Base-by-base conservation (phyloP, 129 eudicot genomes). In the Erigeron canadensis region DNA sequence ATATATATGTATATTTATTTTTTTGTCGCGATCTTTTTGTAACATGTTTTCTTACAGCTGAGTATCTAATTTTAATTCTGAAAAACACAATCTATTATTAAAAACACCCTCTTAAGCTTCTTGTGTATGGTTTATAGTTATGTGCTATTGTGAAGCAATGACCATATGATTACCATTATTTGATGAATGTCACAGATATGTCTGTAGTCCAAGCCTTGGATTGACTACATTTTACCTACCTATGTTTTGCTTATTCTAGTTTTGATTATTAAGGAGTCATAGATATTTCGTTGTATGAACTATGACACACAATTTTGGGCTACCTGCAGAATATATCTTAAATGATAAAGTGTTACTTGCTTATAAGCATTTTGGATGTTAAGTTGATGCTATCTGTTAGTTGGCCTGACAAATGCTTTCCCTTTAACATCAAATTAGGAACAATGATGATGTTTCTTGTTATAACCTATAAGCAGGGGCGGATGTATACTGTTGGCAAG, bases 261-360 rank as follows among this genome's bases (percentile, higher is more conserved):
- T 72, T 53, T 53, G 28, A 63, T 71, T 54, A 76, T 77, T 77
- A 17, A 71, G 45, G 46, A 65, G 43, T 78, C 81, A 77, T 63
- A 77, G 72, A 23, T 77, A 1, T 28, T 71, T 62, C 12, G 22
- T 51, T 77, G 46, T 42, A 50, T 23, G 43, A 44, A 67, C 65
- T 40, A 62, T 57, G 39, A 41, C 71, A 69, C 70, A 53, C 71
- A 44, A 71, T 63, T 71, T 77, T 78, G 63, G 81, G 19, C 76
- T 50, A 23, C 21, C 43, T 77, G 22, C 64, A 51, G 39, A 55
- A 53, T 41, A 47, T 77, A 51, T 50, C 34, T 69, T 60, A 16
- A 22, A 72, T 61, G 46, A 48, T 77, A 47, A 59, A 69, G 38
- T 43, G 72, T 59, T 41, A 54, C 23, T 28, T 40, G 22, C 15